Conservation (phyloP, 306 rosid genomes). For the Luffa aegyptiaca region DNA sequence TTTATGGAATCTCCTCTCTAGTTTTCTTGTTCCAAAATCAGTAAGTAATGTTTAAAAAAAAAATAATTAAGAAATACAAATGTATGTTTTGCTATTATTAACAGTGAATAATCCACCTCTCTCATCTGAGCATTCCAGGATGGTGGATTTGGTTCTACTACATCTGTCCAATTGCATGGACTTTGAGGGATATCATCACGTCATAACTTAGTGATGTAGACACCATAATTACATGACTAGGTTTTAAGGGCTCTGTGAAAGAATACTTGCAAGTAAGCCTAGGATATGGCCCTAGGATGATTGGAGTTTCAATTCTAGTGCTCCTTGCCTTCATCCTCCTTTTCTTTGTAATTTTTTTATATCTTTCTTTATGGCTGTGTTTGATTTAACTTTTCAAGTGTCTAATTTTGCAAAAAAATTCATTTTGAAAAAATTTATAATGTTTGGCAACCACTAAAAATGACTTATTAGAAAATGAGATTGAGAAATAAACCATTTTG, state of each 20-base stretch:
- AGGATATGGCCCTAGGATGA: slow-evolving; percentile 39
- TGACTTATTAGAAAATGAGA: no score
- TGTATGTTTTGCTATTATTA: no score
- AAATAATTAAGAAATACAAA: no score
- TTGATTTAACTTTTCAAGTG: no score
- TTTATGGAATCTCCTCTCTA: slow-evolving; percentile 90
- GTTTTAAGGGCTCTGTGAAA: slow-evolving; percentile 64
- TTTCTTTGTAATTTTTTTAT: slow-evolving; percentile 33
- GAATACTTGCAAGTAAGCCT: slow-evolving; percentile 40
- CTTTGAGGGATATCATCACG: slow-evolving; percentile 62
- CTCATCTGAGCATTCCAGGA: slow-evolving; percentile 56
- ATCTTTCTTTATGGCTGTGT: no score
- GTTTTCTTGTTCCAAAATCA: slow-evolving; percentile 78
- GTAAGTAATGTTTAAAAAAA: no score
- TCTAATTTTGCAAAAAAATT: no score
- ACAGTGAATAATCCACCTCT: no score
- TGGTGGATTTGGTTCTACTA: slow-evolving; percentile 98
- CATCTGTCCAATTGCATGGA: slow-evolving; percentile 84
- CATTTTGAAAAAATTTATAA: no score
- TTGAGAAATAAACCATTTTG: no score
- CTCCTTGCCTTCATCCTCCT: slow-evolving; percentile 49
- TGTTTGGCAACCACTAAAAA: no score
- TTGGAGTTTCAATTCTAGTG: slow-evolving; percentile 46
- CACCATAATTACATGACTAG: slow-evolving; percentile 42
- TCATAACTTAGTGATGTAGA: slow-evolving; percentile 90